Conservation (phyloP, 345 rosid species). For the Boechera stricta region DNA sequence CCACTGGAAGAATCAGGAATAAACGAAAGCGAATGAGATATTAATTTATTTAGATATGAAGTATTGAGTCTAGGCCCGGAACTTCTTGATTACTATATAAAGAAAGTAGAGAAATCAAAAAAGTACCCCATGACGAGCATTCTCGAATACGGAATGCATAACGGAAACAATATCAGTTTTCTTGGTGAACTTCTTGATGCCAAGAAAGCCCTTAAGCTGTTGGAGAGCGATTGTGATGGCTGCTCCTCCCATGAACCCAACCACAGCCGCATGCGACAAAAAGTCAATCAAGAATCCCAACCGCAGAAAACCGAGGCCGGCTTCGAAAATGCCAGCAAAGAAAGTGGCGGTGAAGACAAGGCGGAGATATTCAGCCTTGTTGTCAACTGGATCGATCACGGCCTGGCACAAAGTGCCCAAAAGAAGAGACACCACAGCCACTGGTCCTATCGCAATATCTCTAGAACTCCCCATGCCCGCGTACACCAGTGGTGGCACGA, state of each 20-base stretch:
- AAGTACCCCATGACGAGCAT: conserved; percentile 44
- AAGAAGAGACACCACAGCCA: conserved; percentile 94
- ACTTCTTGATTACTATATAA: background rate
- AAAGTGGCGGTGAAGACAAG: conserved; percentile 93
- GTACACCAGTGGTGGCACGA: conserved; percentile 87
- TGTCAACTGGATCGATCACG: conserved; percentile 60
- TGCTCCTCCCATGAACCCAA: conserved; percentile 98
- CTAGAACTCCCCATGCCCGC: conserved; percentile 98
- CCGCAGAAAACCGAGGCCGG: conserved; percentile 73
- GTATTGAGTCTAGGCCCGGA: background rate
- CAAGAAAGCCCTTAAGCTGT: conserved; percentile 94
- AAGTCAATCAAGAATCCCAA: conserved; percentile 93
- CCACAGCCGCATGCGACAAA: conserved; percentile 93
- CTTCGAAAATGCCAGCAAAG: conserved; percentile 86
- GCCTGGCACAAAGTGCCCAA: conserved; percentile 72
- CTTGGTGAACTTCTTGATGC: conserved; percentile 71
- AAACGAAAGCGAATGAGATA: background rate
- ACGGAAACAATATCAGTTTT: conserved; percentile 66
- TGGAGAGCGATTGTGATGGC: conserved; percentile 91
- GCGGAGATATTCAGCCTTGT: conserved; percentile 59
- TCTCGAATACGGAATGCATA: conserved; percentile 41
- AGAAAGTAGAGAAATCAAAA: background rate
- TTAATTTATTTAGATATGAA: background rate
- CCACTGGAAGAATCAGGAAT: conserved; percentile 64
- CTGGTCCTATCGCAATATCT: conserved; percentile 98